These are phyloP conservation scores for Blastocystis sp. DNA, from an alignment of 352 stramenopile genomes.

Conservation along the genomic window DNA sequence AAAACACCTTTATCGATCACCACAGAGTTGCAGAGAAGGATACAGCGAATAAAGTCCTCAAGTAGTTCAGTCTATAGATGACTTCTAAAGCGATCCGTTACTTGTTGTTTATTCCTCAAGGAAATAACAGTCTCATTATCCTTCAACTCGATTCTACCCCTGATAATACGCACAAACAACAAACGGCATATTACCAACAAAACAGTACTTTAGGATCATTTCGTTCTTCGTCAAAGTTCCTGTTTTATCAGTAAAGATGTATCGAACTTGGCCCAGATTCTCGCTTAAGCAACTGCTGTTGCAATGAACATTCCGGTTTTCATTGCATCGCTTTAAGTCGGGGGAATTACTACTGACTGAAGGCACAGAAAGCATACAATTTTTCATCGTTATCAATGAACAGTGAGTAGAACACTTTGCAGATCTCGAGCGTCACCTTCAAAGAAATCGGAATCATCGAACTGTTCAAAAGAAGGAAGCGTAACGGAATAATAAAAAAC, in stretches of 20 bases:
- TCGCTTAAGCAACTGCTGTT: conserved; percentile 71
- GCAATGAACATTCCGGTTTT: not conserved
- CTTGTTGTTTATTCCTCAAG: not conserved
- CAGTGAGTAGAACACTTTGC: conserved; percentile 54
- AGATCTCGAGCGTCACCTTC: conserved; percentile 72
- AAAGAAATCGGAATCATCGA: conserved; percentile 84
- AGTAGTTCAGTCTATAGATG: not conserved
- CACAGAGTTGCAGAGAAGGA: conserved; percentile 30
- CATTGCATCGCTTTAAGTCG: conserved; percentile 67
- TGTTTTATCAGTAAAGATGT: conserved; percentile 87
- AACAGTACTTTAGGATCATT: conserved; percentile 74
- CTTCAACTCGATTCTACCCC: not conserved
- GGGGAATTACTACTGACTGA: not conserved
- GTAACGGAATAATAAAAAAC: conserved; percentile 66
- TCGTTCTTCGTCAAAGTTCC: conserved; percentile 88
- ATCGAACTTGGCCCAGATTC: conserved; percentile 80
- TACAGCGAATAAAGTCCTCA: not conserved
- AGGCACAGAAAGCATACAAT: conserved; percentile 62
- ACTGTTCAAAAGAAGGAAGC: conserved; percentile 79
- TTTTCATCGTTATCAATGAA: conserved; percentile 60
- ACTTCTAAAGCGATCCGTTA: not conserved
- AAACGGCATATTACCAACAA: conserved; percentile 51
- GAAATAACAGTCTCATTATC: not conserved
- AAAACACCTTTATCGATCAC: conserved; percentile 13
- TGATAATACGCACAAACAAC: not conserved